A percentile compares a stretch with the other conserved stretches of the same genome.
Evolutionary conservation across 345 rosid genomes (phyloP).

Genomic region (Streptanthus diversifolius): DNA sequence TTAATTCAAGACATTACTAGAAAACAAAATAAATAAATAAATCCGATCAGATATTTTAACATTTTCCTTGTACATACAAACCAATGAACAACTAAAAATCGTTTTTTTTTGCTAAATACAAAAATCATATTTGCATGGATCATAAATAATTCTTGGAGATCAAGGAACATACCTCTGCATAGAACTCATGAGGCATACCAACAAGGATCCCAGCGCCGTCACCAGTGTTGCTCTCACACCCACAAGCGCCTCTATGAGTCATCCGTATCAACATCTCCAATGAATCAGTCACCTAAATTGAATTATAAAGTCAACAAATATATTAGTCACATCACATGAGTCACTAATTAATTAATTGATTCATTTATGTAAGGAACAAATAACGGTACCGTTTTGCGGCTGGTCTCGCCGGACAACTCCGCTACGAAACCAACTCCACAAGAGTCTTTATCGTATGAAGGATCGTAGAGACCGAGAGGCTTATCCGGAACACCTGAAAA

Average conservation of each 20-base stretch:
- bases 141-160: not conserved
- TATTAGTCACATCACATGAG: not conserved
- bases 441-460: constrained; percentile 89
- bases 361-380: not conserved
- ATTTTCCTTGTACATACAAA: not conserved
- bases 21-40: not conserved
- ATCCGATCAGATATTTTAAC: not conserved
- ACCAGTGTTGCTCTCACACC: constrained; percentile 95
- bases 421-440: constrained; percentile 99
- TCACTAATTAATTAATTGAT: not conserved
- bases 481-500: constrained; percentile 87
- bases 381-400: constrained; percentile 74
- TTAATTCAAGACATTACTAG: not conserved
- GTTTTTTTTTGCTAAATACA: not conserved
- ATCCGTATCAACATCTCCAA: constrained; percentile 92
- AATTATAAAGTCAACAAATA: not conserved
- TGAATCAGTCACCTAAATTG: constrained; percentile 72
- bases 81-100: not conserved
- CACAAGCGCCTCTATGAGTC: constrained; percentile 99
- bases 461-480: constrained; percentile 95
- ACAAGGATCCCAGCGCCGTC: constrained; percentile 99
- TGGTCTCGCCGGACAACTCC: constrained; percentile 77
- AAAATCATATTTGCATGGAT: not conserved
- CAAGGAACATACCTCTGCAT: constrained; percentile 46
- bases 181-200: constrained; percentile 81